Percentiles rank a stretch among this genome's conserved stretches.
Conservation (phyloP, 768 basidiomycete species). For the Boletus sp. region DNA sequence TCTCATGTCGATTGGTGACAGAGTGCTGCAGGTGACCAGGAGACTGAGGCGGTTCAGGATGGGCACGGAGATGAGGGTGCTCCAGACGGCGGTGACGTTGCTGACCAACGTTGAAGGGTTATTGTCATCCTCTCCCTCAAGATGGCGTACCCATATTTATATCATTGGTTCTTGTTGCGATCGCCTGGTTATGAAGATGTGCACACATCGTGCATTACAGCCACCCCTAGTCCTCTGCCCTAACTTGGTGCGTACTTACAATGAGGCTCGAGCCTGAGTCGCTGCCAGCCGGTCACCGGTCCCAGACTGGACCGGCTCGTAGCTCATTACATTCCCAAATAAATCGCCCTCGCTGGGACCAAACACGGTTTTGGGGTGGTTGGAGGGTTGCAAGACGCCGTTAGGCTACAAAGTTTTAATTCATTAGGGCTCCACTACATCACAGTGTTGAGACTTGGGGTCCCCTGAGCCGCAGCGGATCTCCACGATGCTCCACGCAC, state of each 20-base stretch:
- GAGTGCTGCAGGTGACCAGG: not conserved
- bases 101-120: not conserved
- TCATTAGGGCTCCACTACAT: not conserved
- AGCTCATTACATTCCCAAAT: not conserved
- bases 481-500: not conserved
- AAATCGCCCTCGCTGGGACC: not conserved
- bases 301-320: not conserved
- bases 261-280: not conserved
- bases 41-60: not conserved
- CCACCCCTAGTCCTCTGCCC: not conserved
- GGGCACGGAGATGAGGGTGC: not conserved
- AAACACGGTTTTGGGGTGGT: not conserved
- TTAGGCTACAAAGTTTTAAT: not conserved
- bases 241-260: too few relatives aligned
- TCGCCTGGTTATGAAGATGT: too few relatives aligned
- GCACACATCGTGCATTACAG: not conserved
- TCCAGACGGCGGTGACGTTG: not conserved
- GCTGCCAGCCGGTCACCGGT: not conserved
- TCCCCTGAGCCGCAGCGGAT: not conserved
- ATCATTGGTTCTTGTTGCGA: not conserved
- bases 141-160: not conserved
- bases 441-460: not conserved
- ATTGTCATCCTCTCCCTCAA: not conserved
- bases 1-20: constrained; percentile 7
- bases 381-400: not conserved